A percentile compares a stretch with the other conserved stretches of the same genome.
Evolutionary conservation across 768 basidiomycete genomes (phyloP).

Genomic region (Amanita thiersii): DNA sequence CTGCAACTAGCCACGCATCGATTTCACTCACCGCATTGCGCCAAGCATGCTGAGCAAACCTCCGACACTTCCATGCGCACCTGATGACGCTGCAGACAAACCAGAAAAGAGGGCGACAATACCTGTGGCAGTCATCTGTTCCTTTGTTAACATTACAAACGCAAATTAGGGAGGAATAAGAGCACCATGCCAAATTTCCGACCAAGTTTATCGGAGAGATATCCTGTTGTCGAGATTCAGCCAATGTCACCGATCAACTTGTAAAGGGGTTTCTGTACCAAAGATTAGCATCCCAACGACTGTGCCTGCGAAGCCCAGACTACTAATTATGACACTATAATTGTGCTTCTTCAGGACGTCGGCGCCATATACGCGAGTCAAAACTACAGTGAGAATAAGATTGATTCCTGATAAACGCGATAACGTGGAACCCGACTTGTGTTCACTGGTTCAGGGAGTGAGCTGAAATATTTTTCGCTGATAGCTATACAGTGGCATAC

Average conservation of each 20-base stretch:
- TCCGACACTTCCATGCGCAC: constrained; percentile 59
- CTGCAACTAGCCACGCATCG: neutral
- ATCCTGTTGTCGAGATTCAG: constrained; percentile 28
- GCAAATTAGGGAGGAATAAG: neutral
- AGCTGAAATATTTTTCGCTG: no score
- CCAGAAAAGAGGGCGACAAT: constrained; percentile 82
- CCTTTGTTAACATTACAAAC: constrained; percentile 10
- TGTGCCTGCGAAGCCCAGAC: constrained; percentile 78
- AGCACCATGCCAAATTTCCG: constrained; percentile 84
- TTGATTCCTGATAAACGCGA: neutral
- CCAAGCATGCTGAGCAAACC: constrained; percentile 75
- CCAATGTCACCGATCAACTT: neutral
- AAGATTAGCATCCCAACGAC: constrained; percentile 81
- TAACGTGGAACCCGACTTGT: constrained; percentile 37
- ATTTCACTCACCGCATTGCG: constrained; percentile 54
- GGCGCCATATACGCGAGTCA: constrained; percentile 63
- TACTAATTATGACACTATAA: constrained; percentile 56
- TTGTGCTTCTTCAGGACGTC: constrained; percentile 40
- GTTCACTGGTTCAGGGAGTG: constrained; percentile 39
- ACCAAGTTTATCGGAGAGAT: constrained; percentile 79
- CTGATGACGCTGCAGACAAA: constrained; percentile 76
- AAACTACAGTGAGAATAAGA: constrained; percentile 31
- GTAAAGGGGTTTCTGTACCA: constrained; percentile 26
- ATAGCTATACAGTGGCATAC: constrained; percentile 31
- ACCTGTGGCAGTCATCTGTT: constrained; percentile 69